Percentiles rank a stretch among this genome's conserved stretches.
Conservation (phyloP, 2,329 filamentous ascomycete genomes). For the Calonectria fujianensis region DNA sequence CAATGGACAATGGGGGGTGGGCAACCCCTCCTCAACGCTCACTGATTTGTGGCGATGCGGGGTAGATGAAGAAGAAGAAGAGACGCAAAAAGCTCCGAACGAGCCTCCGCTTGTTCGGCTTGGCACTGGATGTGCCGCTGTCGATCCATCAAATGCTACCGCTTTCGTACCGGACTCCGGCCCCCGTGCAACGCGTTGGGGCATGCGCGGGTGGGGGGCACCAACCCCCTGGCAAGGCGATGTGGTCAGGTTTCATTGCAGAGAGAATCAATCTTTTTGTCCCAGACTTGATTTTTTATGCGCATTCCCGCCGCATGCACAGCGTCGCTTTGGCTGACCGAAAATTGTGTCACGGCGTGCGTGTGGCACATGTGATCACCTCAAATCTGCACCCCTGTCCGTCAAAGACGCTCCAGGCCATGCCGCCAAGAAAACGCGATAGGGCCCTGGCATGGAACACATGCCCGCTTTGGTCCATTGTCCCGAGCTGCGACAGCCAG, state of each 20-base stretch:
- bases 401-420: neutral
- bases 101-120: slow-evolving; percentile 12
- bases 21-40: neutral
- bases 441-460: neutral
- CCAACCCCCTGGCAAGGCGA: too few relatives aligned
- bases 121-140: slow-evolving; percentile 14
- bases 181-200: neutral
- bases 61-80: slow-evolving; percentile 1
- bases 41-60: neutral
- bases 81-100: slow-evolving; percentile 1
- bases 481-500: neutral
- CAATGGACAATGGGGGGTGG: neutral
- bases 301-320: neutral
- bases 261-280: neutral
- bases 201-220: neutral
- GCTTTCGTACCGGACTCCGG: slow-evolving; percentile 1
- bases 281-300: neutral
- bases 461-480: neutral
- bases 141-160: slow-evolving; percentile 16
- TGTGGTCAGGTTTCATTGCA: neutral
- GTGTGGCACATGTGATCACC: slow-evolving; percentile 4
- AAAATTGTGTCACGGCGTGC: slow-evolving; percentile 3
- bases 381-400: neutral
- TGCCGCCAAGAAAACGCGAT: neutral
- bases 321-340: neutral